Evolutionary conservation across 179 eudicot species (phyloP), one percentile per base, ranked within the genome.

Genomic region (Beta lomatogona): DNA sequence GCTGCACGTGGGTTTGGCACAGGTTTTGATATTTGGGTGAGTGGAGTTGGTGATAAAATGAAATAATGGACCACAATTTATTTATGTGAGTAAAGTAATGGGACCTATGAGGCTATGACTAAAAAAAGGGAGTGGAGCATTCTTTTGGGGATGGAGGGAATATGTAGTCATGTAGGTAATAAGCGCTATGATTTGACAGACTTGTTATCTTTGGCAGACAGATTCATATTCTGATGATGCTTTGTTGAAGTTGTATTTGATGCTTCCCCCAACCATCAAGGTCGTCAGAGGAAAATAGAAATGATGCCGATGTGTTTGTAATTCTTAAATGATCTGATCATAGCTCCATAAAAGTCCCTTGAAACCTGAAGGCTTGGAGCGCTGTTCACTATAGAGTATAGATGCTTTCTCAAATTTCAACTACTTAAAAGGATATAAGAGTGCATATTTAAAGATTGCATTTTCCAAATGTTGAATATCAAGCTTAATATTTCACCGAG

Each of bases 401-500:
- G 50, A 66, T 68, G 71, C 21, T 69, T 67, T 31, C 36, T 70
- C 54, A 52, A 71, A 21, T 76, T 21, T 70, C 54, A 52, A 71
- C 31, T 76, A 41, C 36, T 80, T 36, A 55, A 76, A 57, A 53
- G 54, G 59, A 64, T 63, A 28, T 13, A 46, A 52, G 41, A 76
- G 60, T 50, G 64, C 70, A 57, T 12, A 36, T 22, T 21, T 60
- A 19, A 60, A 25, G 28, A 75, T 21, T 64, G 36, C 16, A 21
- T 3, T 55, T 44, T 79, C 15, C 4, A 28, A 58, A 12, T 25
- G 9, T 21, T 54, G 44, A 65, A 79, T 52, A 74, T 68, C 53
- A 74, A 79, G 36, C 55, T 71, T 52, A 31, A 22, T 31, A 57
- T 64, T 71, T 82, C 73, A 85, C 69, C 18, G 45, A 70, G 31